Evolutionary conservation across 164 flowering plant species (phyloP), one percentile per base, ranked within the genome.

Genomic region (Piper longum): DNA sequence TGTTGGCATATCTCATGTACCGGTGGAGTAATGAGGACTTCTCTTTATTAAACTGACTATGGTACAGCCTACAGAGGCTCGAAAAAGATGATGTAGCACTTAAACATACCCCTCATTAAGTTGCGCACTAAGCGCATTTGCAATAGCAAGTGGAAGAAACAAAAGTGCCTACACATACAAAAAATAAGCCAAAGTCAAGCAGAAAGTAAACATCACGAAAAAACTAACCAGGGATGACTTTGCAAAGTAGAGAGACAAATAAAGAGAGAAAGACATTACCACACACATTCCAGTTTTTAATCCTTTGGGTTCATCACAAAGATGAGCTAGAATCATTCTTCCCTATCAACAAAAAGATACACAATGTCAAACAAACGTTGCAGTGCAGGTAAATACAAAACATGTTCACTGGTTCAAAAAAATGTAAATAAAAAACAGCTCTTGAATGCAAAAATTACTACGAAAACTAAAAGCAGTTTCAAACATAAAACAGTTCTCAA

Each of bases 241-340:
- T 26, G 7, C 48, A 18, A 62, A 18, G 42, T 44, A 7, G 52
- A 11, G 12, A 12, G 59, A 52, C 19, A 14, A 48, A 45, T 16
- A 59, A 18, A 54, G 56, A 36, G 42, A 19, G 62, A 82, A 60
- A 9, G 48, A 48, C 3, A 48, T 48, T 81, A 87, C 95, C 85
- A 87, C 76, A 79, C 91, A 91, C 99, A 95, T 95, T 73, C 82
- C 87, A 66, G 99, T 95, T 79, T 91, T 91, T 76, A 95, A 74
- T 69, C 99, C 99, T 81, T 95, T 95, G 18, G 99, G 99, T 76
- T 95, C 99, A 80, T 95, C 99, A 66, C 99, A 95, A 63, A 95
- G 63, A 78, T 95, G 99, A 75, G 99, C 83, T 60, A 95, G 73
- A 79, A 95, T 85, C 96, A 91, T 84, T 72, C 96, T 85, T 67